Percentiles rank a stretch among this genome's conserved stretches.
These are phyloP conservation scores for Sclerotinia borealis DNA, from an alignment of 2,329 filamentous ascomycete species.

Conservation along the genomic window DNA sequence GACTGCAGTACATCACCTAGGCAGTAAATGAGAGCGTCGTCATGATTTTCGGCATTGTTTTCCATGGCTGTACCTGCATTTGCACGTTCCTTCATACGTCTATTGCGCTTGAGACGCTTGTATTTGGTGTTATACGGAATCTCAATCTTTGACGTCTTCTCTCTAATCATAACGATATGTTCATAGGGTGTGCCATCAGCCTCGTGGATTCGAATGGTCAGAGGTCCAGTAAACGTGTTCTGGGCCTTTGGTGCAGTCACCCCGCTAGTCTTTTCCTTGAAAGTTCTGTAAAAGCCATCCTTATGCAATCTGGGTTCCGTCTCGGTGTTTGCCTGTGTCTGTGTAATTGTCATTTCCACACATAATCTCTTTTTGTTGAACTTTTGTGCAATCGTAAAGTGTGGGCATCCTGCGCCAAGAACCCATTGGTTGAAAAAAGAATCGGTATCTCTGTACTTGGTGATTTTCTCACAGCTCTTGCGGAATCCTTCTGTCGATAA, in stretches of 20 bases:
- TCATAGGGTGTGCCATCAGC: conserved; percentile 97
- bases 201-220: conserved; percentile 97
- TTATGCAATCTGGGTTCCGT: conserved; percentile 55
- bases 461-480: conserved; percentile 78
- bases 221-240: conserved; percentile 85
- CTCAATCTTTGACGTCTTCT: conserved; percentile 77
- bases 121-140: conserved; percentile 99
- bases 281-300: conserved; percentile 73
- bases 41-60: conserved; percentile 57
- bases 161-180: conserved; percentile 93
- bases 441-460: conserved; percentile 73
- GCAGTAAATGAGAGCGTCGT: conserved; percentile 83
- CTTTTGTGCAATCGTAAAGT: conserved; percentile 76
- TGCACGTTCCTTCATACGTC: conserved; percentile 72
- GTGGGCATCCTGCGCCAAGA: conserved; percentile 78
- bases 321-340: conserved; percentile 51
- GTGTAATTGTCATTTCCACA: conserved; percentile 83
- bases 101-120: conserved; percentile 87
- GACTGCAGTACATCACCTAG: conserved; percentile 84
- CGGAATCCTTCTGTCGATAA: conserved; percentile 71
- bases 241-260: conserved; percentile 66
- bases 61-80: conserved; percentile 58
- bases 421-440: conserved; percentile 94
- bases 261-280: conserved; percentile 69
- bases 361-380: conserved; percentile 98